Evolutionary conservation across 371 early-diverging fungal genomes (phyloP).

Genomic region (Rhizomucor pusillus): DNA sequence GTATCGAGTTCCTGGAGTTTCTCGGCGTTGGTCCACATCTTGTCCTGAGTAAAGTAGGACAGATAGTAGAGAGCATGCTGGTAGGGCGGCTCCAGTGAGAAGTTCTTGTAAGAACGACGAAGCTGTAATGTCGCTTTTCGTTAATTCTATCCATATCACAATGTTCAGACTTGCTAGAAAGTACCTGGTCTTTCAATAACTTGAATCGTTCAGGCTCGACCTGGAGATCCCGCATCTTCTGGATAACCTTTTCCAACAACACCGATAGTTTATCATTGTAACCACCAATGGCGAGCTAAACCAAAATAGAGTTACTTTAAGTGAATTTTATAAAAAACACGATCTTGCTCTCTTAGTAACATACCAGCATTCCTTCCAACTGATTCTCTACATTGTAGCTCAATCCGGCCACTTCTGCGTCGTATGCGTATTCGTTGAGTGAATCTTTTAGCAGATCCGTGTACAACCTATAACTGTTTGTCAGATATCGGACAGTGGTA

Average conservation of each 20-base stretch:
- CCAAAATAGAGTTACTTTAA: neutral
- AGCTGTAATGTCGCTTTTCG: conserved; percentile 33
- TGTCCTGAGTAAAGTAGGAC: conserved; percentile 73
- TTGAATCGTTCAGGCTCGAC: conserved; percentile 72
- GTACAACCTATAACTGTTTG: conserved; percentile 48
- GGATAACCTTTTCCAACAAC: conserved; percentile 68
- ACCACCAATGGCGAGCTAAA: conserved; percentile 65
- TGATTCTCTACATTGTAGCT: conserved; percentile 68
- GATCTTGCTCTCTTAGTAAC: neutral
- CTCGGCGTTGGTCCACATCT: conserved; percentile 81
- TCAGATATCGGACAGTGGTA: neutral
- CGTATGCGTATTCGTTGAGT: conserved; percentile 82
- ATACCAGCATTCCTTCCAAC: conserved; percentile 62
- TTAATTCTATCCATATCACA: neutral
- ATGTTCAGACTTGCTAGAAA: neutral
- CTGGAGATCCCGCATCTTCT: conserved; percentile 61
- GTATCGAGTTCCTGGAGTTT: conserved; percentile 58
- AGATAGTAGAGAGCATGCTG: conserved; percentile 78
- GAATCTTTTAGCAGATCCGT: conserved; percentile 77
- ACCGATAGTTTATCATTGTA: conserved; percentile 83
- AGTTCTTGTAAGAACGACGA: conserved; percentile 69
- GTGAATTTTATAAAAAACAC: too few species aligned
- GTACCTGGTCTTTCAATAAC: conserved; percentile 66
- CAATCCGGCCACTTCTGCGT: conserved; percentile 87
- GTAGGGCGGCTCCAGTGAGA: conserved; percentile 69